Evolutionary conservation across 208 protist species (phyloP).

Genomic region (Herpetomonas samuelpessoai): DNA sequence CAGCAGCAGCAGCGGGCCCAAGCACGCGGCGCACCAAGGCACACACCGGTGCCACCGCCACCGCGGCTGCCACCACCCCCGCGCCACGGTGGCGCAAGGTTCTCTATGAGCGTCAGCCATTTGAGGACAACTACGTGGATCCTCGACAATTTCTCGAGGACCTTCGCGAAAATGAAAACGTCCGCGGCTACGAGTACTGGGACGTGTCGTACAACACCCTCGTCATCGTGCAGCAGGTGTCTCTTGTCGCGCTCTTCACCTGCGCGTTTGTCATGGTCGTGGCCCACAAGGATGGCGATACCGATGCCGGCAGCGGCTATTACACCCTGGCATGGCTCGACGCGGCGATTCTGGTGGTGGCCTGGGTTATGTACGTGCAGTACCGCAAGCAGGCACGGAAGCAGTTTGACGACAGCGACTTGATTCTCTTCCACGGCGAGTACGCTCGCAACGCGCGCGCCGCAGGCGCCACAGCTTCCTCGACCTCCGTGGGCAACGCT

Average conservation of each 20-base stretch:
- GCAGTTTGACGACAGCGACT: slow-evolving; percentile 5
- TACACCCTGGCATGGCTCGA: slow-evolving; percentile 69
- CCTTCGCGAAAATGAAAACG: slow-evolving; percentile 75
- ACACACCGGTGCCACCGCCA: no score
- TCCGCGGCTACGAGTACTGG: slow-evolving; percentile 67
- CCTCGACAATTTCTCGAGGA: slow-evolving; percentile 74
- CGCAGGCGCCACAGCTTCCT: slow-evolving; percentile 3
- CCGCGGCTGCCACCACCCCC: slow-evolving; percentile 1
- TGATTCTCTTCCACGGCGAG: not conserved
- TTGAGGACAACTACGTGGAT: slow-evolving; percentile 92
- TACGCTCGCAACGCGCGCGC: not conserved
- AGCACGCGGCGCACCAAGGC: no score
- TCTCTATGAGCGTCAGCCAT: slow-evolving; percentile 82
- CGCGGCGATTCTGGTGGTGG: slow-evolving; percentile 28
- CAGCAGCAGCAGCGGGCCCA: no score
- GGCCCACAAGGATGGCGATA: slow-evolving; percentile 18
- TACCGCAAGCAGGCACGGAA: slow-evolving; percentile 15
- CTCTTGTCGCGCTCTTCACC: slow-evolving; percentile 84
- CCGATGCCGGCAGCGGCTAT: slow-evolving; percentile 14
- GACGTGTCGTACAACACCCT: slow-evolving; percentile 82
- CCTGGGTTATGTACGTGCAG: slow-evolving; percentile 35
- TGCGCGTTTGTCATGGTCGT: slow-evolving; percentile 62
- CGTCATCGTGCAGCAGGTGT: slow-evolving; percentile 84
- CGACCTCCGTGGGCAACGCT: slow-evolving; percentile 6
- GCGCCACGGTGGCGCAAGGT: slow-evolving; percentile 70